Evolutionary conservation across 257 asterid genomes (phyloP).

Genomic region (Knoxia roxburghii): DNA sequence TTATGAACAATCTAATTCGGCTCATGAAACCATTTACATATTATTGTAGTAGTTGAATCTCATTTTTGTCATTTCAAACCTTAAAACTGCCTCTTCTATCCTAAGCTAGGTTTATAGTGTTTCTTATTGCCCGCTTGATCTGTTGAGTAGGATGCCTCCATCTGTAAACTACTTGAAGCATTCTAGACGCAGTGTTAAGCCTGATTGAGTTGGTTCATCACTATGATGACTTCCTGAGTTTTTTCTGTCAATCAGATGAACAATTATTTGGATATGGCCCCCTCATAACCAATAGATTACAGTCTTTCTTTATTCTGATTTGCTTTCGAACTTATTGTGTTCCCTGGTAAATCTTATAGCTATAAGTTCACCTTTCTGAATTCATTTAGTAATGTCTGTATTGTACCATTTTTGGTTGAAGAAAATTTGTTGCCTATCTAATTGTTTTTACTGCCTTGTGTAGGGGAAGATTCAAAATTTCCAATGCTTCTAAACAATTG

Average conservation of each 20-base stretch:
- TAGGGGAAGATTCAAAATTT: constrained; percentile 59
- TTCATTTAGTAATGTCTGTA: not conserved
- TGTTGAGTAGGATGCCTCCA: not conserved
- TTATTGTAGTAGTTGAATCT: too few species aligned
- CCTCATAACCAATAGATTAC: not conserved
- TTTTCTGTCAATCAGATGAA: not conserved
- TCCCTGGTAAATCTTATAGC: not conserved
- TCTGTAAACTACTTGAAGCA: not conserved
- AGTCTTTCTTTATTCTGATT: not conserved
- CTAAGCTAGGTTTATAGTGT: not conserved
- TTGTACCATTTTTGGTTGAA: not conserved
- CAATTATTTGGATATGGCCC: not conserved
- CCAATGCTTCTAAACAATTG: constrained; percentile 11
- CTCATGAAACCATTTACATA: too few species aligned
- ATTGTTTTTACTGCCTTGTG: constrained; percentile 13
- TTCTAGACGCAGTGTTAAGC: not conserved
- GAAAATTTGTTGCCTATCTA: not conserved
- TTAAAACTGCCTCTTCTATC: not conserved
- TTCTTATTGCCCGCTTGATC: not conserved
- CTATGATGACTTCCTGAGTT: not conserved
- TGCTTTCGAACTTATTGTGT: not conserved
- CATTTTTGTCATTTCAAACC: not conserved
- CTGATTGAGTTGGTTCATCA: not conserved
- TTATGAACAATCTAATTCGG: not conserved
- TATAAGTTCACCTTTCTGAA: not conserved